These are phyloP conservation scores for Pistacia vera DNA, from an alignment of 345 rosid species.

Conservation along the genomic window DNA sequence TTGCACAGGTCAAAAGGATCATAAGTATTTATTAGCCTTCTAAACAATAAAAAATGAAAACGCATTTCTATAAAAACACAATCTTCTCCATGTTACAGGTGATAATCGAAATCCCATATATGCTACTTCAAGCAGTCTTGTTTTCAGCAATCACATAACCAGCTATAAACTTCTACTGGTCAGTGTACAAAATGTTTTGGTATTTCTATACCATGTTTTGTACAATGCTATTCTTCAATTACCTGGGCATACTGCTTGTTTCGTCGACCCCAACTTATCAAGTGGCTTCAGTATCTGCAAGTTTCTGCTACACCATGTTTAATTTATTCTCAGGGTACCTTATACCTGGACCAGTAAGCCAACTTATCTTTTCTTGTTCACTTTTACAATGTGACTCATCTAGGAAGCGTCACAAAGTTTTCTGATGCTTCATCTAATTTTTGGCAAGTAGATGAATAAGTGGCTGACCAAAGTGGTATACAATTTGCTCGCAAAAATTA, in stretches of 20 bases:
- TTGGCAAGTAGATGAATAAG: neutral
- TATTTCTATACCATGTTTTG: slow-evolving; percentile 47
- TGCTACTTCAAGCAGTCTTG: slow-evolving; percentile 37
- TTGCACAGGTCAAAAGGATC: slow-evolving; percentile 53
- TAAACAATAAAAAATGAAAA: neutral
- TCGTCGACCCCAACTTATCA: slow-evolving; percentile 42
- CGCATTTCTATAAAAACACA: neutral
- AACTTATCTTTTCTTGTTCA: neutral
- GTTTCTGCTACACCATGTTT: slow-evolving; percentile 29
- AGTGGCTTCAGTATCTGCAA: slow-evolving; percentile 36
- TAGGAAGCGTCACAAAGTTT: neutral
- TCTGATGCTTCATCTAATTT: neutral
- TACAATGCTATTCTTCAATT: slow-evolving; percentile 42
- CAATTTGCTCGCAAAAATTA: slow-evolving; percentile 28
- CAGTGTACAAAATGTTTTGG: slow-evolving; percentile 46
- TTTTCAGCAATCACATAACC: slow-evolving; percentile 44
- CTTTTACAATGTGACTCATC: neutral
- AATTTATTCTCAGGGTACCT: slow-evolving; percentile 49
- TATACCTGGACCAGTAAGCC: slow-evolving; percentile 50
- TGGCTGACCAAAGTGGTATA: neutral
- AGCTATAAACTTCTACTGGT: slow-evolving; percentile 33
- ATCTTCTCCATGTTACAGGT: slow-evolving; percentile 27
- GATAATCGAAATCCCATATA: slow-evolving; percentile 46
- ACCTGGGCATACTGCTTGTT: slow-evolving; percentile 51
- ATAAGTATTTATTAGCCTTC: neutral